Evolutionary conservation across 805 yeast genomes (phyloP), one percentile per base, ranked within the genome.

Genomic region (Spathaspora arborariae): DNA sequence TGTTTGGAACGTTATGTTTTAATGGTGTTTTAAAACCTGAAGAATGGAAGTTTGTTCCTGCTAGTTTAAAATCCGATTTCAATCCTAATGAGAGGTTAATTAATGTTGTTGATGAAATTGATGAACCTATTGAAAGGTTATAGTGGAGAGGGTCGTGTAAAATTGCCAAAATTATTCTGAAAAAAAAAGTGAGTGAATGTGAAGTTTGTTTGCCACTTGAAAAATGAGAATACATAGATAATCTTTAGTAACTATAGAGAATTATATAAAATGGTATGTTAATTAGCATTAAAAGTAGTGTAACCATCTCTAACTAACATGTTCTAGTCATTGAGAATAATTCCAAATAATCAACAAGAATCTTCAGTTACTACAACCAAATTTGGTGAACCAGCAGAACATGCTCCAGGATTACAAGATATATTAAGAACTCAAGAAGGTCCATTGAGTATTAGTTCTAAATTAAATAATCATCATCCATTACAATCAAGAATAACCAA

Each of bases 381-480:
- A 22, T 77, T 65, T 49, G 82, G 82, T 2, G 75, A 74, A 11
- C 67, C 77, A 0, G 85, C 90, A 3, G 78, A 75, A 26, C 82
- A 86, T 20, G 84, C 86, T 0, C 87, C 87, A 22, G 84, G 81
- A 2, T 67, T 86, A 44, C 88, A 82, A 50, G 95, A 86, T 59
- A 78, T 81, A 2, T 70, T 86, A 44, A 79, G 86, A 63, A 72
- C 79, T 2, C 80, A 78, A 46, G 78, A 81, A 50, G 91, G 91
- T 16, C 88, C 87, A 9, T 60, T 74, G 38, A 75, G 74, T 35
- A 65, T 81, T 45, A 72, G 83, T 8, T 77, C 89, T 5, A 79
- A 81, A 55, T 68, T 85, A 55, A 85, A 85, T 60, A 79, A 81
- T 56, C 81, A 85, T 64, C 99, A 94, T 65, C 98, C 98, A 10